A percentile compares a stretch with the other conserved stretches of the same genome.
Conservation (phyloP, 495 filamentous ascomycete genomes). For the Ramalina intermedia region DNA sequence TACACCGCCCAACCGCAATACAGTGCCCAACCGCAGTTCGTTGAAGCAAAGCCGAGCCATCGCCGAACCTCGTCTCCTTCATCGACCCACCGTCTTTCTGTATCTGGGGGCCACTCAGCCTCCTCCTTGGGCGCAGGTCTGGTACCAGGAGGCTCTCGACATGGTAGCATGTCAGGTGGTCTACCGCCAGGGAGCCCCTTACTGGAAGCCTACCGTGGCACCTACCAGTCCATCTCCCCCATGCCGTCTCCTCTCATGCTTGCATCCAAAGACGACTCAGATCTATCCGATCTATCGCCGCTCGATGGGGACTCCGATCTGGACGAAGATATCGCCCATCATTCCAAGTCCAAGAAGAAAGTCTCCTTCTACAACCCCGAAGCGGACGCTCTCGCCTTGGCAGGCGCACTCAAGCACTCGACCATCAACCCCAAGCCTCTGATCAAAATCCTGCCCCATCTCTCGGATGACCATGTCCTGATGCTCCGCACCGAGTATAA, state of each 20-base stretch:
- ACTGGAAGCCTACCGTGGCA: constrained; percentile 84
- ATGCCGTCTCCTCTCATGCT: constrained; percentile 67
- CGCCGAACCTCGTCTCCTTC: constrained; percentile 14
- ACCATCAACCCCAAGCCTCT: constrained; percentile 54
- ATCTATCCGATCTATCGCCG: constrained; percentile 35
- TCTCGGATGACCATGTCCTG: constrained; percentile 75
- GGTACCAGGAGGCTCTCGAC: constrained; percentile 17
- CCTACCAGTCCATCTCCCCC: constrained; percentile 88
- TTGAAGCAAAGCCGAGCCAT: constrained; percentile 27
- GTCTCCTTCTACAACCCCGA: constrained; percentile 62
- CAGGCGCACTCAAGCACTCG: constrained; percentile 57
- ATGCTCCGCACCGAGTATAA: constrained; percentile 82
- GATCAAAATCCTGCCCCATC: constrained; percentile 67
- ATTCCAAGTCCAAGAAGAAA: constrained; percentile 6
- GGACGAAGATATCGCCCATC: constrained; percentile 9
- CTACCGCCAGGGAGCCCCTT: constrained; percentile 64
- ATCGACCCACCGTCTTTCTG: constrained; percentile 32
- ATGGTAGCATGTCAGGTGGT: constrained; percentile 15
- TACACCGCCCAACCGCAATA: constrained; percentile 11
- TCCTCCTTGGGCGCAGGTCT: neutral
- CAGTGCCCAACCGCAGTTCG: constrained; percentile 25
- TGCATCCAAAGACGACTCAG: constrained; percentile 28
- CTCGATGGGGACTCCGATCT: constrained; percentile 17
- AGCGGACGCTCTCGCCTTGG: constrained; percentile 60
- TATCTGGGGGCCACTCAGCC: constrained; percentile 16